Base-by-base conservation (phyloP, 2,329 filamentous ascomycete species). In the Alternaria gansuensis region DNA sequence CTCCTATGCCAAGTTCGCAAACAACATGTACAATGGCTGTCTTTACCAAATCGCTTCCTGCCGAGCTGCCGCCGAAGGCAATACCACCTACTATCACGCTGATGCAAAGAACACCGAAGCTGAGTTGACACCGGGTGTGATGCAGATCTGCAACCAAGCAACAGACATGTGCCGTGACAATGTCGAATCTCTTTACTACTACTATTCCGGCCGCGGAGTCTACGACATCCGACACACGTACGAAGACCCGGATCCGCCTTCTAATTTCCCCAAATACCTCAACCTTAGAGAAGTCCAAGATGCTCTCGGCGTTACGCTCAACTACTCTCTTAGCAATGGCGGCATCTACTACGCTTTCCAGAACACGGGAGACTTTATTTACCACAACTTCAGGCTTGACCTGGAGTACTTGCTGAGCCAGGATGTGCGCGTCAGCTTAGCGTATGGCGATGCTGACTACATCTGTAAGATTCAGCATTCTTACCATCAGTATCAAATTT, bases 281-380 rank as follows among this genome's bases (percentile, higher is more conserved):
- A 90, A 90, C 70, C 82, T 84, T 43, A 81, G 82, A 10, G 64
- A 74, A 5, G 81, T 90, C 1, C 84, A 87, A 60, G 72, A 83
- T 21, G 84, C 85, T 1, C 82, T 91, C 23, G 88, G 88, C 11
- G 83, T 88, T 1, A 84, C 84, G 7, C 73, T 89, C 51, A 88
- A 89, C 72, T 88, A 82, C 68, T 85, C 86, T 0, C 77, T 76
- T 21, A 87, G 82, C 69, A 65, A 68, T 21, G 76, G 79, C 7
- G 81, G 79, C 8, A 81, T 88, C 11, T 79, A 82, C 70, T 81
- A 73, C 63, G 80, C 79, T 37, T 84, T 85, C 77, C 81, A 84
- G 52, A 76, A 79, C 59, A 82, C 81, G 3, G 84, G 83, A 41
- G 70, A 74, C 29, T 87, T 86, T 63, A 84, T 88, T 51, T 88